These are phyloP conservation scores for Boletus pseudopeckii DNA, from an alignment of 768 basidiomycete genomes.

Conservation along the genomic window DNA sequence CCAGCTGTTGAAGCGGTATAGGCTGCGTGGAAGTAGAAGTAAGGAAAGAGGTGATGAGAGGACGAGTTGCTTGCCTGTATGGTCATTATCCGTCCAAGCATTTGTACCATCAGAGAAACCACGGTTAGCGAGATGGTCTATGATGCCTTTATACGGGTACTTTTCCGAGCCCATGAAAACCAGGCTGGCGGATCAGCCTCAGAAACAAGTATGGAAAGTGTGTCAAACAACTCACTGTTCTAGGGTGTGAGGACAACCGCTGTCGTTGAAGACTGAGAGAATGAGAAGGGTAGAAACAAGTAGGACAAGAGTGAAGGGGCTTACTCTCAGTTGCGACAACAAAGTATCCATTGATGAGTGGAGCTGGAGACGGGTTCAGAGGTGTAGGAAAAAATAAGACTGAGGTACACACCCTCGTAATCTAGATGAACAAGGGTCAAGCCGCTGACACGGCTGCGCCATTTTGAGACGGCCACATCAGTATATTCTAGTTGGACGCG, in stretches of 20 bases:
- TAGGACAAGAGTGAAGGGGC: conserved; percentile 15
- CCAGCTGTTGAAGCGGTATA: conserved; percentile 97
- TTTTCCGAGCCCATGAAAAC: conserved; percentile 95
- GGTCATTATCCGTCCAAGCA: conserved; percentile 96
- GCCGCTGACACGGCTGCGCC: conserved; percentile 85
- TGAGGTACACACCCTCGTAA: conserved; percentile 66
- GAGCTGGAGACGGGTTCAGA: conserved; percentile 47
- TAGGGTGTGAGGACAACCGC: conserved; percentile 92
- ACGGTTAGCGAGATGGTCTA: conserved; percentile 92
- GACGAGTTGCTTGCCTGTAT: conserved; percentile 47
- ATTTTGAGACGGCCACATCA: conserved; percentile 81
- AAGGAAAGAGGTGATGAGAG: neutral
- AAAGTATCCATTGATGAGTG: conserved; percentile 89
- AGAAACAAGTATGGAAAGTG: neutral
- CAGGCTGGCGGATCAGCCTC: conserved; percentile 44
- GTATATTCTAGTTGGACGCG: conserved; percentile 72
- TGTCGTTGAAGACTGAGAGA: conserved; percentile 81
- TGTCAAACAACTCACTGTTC: conserved; percentile 68
- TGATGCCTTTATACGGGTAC: conserved; percentile 93
- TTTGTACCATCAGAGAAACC: conserved; percentile 91
- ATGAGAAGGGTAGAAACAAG: neutral
- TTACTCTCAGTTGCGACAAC: conserved; percentile 87
- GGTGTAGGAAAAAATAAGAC: neutral
- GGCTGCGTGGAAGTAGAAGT: conserved; percentile 35
- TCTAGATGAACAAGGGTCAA: conserved; percentile 87